These are phyloP conservation scores for Tricholoma flavovirens DNA, from an alignment of 768 basidiomycete genomes.

Conservation along the genomic window DNA sequence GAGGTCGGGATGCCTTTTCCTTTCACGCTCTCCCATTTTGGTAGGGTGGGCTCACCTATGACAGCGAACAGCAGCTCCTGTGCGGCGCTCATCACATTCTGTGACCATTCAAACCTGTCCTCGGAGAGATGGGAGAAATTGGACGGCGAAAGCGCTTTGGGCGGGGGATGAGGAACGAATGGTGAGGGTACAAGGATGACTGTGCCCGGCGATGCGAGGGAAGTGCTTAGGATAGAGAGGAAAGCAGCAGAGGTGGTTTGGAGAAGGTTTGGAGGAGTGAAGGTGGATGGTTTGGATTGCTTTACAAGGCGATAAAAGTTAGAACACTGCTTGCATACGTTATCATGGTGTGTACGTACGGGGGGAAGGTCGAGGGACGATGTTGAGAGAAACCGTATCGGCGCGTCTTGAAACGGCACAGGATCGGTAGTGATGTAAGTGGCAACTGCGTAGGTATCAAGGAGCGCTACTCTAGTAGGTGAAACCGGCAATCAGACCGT, in stretches of 20 bases:
- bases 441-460: slow-evolving; percentile 49
- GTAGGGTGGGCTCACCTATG: slow-evolving; percentile 22
- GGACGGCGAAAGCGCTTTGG: slow-evolving; percentile 30
- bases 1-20: neutral
- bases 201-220: slow-evolving; percentile 16
- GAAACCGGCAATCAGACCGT: neutral
- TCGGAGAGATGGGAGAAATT: slow-evolving; percentile 28
- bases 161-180: slow-evolving; percentile 36
- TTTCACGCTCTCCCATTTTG: slow-evolving; percentile 13
- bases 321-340: neutral
- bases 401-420: slow-evolving; percentile 35
- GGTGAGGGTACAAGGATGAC: slow-evolving; percentile 46
- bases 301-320: slow-evolving; percentile 13
- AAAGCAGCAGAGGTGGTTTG: slow-evolving; percentile 51
- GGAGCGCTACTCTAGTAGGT: slow-evolving; percentile 35
- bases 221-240: slow-evolving; percentile 31
- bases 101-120: slow-evolving; percentile 31
- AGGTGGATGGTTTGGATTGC: slow-evolving; percentile 31
- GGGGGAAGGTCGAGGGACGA: slow-evolving; percentile 12
- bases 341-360: slow-evolving; percentile 13
- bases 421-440: slow-evolving; percentile 38
- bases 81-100: slow-evolving; percentile 25
- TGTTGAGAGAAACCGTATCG: slow-evolving; percentile 47
- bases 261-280: slow-evolving; percentile 53
- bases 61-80: slow-evolving; percentile 32